Evolutionary conservation across 2,329 filamentous ascomycete species (phyloP), one percentile per base, ranked within the genome.

Genomic region (Colletotrichum noveboracense): DNA sequence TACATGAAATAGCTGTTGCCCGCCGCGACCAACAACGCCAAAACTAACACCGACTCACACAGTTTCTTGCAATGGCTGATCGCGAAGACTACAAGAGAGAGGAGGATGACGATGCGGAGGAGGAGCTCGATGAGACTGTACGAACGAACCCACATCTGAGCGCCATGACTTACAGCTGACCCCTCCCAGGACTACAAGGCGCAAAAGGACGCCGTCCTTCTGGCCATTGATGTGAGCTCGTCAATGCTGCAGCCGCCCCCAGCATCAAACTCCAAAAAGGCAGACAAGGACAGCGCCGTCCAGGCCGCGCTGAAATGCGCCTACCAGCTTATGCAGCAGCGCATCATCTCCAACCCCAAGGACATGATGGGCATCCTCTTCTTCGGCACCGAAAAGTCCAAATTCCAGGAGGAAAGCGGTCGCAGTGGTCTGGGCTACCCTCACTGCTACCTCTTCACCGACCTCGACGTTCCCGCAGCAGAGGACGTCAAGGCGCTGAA

Each of bases 311-410:
- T 99, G 66, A 98, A 98, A 88, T 98, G 95, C 80, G 97, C 96
- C 74, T 98, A 98, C 81, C 92, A 95, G 81, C 89, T 99, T 69
- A 98, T 99, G 95, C 95, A 98, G 86, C 96, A 98, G 86, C 95
- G 97, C 80, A 98, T 99, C 84, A 98, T 99, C 80, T 96, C 96
- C 5, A 96, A 96, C 77, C 97, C 97, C 2, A 96, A 94, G 81
- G 97, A 99, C 77, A 97, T 98, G 95, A 98, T 99, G 91, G 96
- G 96, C 3, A 94, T 99, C 30, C 84, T 99, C 48, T 88, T 99
- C 1, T 99, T 97, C 82, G 96, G 96, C 10, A 99, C 97, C 0
- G 89, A 97, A 81, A 91, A 95, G 84, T 95, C 95, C 52, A 96
- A 93, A 79, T 96, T 96, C 78, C 91, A 93, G 61, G 91, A 93